Evolutionary conservation across 2,329 filamentous ascomycete species (phyloP).

Genomic region (Lachnellula arida): DNA sequence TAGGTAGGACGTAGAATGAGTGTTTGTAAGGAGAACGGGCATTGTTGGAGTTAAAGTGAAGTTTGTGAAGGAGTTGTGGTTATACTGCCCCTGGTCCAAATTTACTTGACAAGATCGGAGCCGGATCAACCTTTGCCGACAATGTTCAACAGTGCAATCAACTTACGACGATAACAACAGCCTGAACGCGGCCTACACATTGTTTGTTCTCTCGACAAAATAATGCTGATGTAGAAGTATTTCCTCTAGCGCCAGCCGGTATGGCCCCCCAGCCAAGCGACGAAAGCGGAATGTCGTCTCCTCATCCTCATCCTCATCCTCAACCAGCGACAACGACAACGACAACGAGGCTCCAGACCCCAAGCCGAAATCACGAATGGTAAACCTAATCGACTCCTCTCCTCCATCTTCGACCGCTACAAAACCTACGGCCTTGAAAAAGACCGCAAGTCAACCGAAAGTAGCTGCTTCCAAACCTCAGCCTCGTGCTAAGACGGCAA

Average conservation of each 20-base stretch:
- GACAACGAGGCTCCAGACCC: slow-evolving; percentile 36
- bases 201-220: too few relatives aligned
- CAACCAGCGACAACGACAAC: slow-evolving; percentile 49
- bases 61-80: too few relatives aligned
- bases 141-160: not conserved
- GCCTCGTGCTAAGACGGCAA: slow-evolving; percentile 25
- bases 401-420: slow-evolving; percentile 11
- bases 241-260: not conserved
- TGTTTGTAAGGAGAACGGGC: too few relatives aligned
- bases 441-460: slow-evolving; percentile 25
- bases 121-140: not conserved
- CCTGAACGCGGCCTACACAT: not conserved
- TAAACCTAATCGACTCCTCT: slow-evolving; percentile 22
- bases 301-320: slow-evolving; percentile 25
- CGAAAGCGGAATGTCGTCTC: slow-evolving; percentile 51
- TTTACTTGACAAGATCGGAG: not conserved
- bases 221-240: not conserved
- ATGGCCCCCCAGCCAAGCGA: slow-evolving; percentile 37
- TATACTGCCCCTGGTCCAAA: too few relatives aligned
- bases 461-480: slow-evolving; percentile 20
- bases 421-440: slow-evolving; percentile 2
- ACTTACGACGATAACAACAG: not conserved
- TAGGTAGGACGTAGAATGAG: too few relatives aligned
- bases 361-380: slow-evolving; percentile 17
- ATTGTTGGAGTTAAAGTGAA: too few relatives aligned